Conservation (phyloP, 192 early-diverging fungal genomes). For the Coemansia reversa region DNA sequence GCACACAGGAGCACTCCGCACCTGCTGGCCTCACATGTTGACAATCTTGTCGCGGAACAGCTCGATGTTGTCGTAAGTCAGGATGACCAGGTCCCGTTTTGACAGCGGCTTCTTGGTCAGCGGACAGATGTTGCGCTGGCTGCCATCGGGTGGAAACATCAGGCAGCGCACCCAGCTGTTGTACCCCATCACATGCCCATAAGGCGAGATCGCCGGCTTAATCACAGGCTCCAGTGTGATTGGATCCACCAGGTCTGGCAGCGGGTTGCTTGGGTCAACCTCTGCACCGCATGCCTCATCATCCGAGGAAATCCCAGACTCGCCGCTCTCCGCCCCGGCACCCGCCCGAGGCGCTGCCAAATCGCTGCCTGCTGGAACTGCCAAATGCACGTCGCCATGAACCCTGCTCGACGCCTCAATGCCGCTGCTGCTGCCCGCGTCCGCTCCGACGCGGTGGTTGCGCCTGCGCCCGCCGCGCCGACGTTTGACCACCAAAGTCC, state of each 20-base stretch:
- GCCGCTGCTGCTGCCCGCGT: constrained; percentile 48
- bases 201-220: constrained; percentile 93
- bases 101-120: constrained; percentile 91
- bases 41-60: constrained; percentile 72
- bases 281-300: constrained; percentile 5
- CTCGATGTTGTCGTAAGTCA: constrained; percentile 79
- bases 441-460: constrained; percentile 38
- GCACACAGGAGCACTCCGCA: too few species aligned
- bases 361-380: constrained; percentile 21
- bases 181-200: constrained; percentile 88
- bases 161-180: constrained; percentile 88
- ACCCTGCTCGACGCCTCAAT: constrained; percentile 34
- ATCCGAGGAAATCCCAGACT: constrained; percentile 59
- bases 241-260: constrained; percentile 90
- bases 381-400: constrained; percentile 53
- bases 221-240: constrained; percentile 89
- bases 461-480: constrained; percentile 28
- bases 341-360: constrained; percentile 61
- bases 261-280: constrained; percentile 70
- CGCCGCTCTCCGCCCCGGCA: constrained; percentile 66
- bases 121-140: constrained; percentile 86
- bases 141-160: constrained; percentile 65
- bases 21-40: constrained; percentile 52
- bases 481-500: constrained; percentile 31
- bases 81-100: constrained; percentile 82